phyloP scores from a whole-genome alignment of 23 red algal species.

The Gracilaria gracilis region DNA sequence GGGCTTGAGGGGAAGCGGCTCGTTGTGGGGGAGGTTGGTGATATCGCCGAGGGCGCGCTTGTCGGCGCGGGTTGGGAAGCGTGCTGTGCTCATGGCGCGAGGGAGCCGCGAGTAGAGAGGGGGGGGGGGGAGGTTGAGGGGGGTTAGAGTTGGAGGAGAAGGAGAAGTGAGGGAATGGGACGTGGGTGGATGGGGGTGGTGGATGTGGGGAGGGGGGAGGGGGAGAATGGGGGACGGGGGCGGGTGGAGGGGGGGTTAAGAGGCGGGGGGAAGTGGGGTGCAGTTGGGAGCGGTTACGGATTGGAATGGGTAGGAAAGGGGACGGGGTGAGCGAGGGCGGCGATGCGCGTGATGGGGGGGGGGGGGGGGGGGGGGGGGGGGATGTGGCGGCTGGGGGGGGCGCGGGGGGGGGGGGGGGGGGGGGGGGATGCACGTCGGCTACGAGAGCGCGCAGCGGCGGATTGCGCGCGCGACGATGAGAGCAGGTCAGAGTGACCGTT shows the following conservation, averaged over 20 bases:
- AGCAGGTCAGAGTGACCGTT: conserved; percentile 42
- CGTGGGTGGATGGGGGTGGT: neutral
- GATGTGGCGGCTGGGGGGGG: neutral
- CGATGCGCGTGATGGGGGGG: neutral
- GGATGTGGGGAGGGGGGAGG: neutral
- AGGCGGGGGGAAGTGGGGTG: neutral
- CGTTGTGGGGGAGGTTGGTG: conserved; percentile 75
- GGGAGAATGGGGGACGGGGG: neutral
- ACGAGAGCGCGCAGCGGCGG: neutral
- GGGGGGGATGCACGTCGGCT: conserved; percentile 1
- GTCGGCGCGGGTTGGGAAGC: conserved; percentile 44
- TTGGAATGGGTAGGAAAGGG: neutral
- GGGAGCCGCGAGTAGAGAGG: conserved; percentile 6
- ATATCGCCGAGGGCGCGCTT: conserved; percentile 94
- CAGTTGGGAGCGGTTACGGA: neutral
- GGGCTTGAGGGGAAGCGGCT: conserved; percentile 21
- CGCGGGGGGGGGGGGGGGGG: neutral
- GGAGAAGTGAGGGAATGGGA: neutral
- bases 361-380: neutral
- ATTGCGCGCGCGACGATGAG: conserved; percentile 28
- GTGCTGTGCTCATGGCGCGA: conserved; percentile 33
- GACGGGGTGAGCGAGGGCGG: neutral
- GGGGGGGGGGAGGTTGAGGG: neutral
- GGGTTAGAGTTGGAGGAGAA: neutral
- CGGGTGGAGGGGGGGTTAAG: conserved; percentile 7